Evolutionary conservation across 169 alveolate species (phyloP), one percentile per base, ranked within the genome.

Genomic region (Prorocentrum cordatum): DNA sequence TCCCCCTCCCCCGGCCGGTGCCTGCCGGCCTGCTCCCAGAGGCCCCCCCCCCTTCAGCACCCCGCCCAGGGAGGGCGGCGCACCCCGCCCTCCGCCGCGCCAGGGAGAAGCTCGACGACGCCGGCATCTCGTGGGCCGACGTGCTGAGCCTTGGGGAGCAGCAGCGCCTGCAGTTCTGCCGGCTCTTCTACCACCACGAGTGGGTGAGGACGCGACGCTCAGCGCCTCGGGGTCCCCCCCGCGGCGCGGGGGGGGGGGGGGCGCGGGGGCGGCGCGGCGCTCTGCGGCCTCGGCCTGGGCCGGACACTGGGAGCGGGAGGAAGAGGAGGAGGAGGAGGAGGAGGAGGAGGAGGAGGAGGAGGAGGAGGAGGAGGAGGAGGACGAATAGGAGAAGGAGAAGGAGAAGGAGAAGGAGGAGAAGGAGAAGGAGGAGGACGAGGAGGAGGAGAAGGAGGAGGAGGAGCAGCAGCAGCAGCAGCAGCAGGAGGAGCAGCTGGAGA

Each of bases 161-260:
- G 58, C 86, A 75, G 58, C 86, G 86, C 2, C 33, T 75, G 70
- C 86, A 75, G 38, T 75, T 75, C 35, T 75, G 86, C 86, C 47
- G 86, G 86, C 68, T 14, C 45, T n/a, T n/a, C n/a, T n/a, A n/a
- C n/a, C n/a, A n/a, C n/a, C n/a, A n/a, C n/a, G n/a, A n/a, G n/a
- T n/a, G n/a, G n/a, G n/a, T n/a, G n/a, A n/a, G n/a, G n/a, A n/a
- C n/a, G n/a, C n/a, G n/a, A n/a, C n/a, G n/a, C n/a, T n/a, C n/a
- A n/a, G n/a, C n/a, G n/a, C n/a, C n/a, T n/a, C n/a, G n/a, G n/a
- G n/a, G n/a, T n/a, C n/a, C n/a, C n/a, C n/a, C n/a, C n/a, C n/a
- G n/a, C n/a, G n/a, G n/a, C n/a, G n/a, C n/a, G n/a, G n/a, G n/a
- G n/a, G n/a, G n/a, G n/a, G n/a, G n/a, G n/a, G n/a, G n/a, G n/a